Conservation (phyloP, 305 asterid species). For the Vinca major region DNA sequence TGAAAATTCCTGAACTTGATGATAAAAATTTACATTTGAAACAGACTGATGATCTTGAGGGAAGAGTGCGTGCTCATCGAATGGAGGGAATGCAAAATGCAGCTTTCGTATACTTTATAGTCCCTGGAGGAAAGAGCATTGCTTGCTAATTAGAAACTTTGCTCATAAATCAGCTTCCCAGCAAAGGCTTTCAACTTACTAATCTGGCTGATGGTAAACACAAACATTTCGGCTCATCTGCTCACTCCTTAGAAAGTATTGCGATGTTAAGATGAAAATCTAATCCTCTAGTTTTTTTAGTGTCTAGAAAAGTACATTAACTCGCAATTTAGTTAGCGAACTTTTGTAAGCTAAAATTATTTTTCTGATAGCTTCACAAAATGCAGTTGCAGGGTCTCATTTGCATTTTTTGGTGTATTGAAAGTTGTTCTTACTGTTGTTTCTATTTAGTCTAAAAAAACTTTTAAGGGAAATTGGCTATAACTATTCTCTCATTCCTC, state of each 20-base stretch:
- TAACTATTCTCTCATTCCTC: too few relatives aligned
- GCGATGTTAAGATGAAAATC: conserved; percentile 32
- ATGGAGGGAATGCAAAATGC: conserved; percentile 65
- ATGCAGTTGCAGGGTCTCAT: conserved; percentile 19
- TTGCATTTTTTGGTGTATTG: conserved; percentile 41
- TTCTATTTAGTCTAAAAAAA: too few relatives aligned
- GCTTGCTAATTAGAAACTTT: conserved; percentile 92
- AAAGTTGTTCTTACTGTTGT: conserved; percentile 30
- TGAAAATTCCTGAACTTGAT: neutral
- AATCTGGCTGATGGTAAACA: conserved; percentile 89
- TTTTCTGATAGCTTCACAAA: neutral
- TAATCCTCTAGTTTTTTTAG: neutral
- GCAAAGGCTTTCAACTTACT: conserved; percentile 50
- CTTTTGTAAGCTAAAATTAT: conserved; percentile 6
- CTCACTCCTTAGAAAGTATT: conserved; percentile 33
- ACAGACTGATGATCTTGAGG: conserved; percentile 91
- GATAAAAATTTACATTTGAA: neutral
- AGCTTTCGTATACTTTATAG: conserved; percentile 59
- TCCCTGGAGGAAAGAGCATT: conserved; percentile 79
- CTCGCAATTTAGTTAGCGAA: neutral
- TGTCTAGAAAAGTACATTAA: conserved; percentile 17
- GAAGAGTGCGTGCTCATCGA: conserved; percentile 75
- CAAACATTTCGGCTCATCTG: conserved; percentile 72
- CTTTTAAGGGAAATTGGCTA: too few relatives aligned
- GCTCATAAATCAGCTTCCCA: conserved; percentile 81